Conservation (phyloP, 1,284 basidiomycete species). For the Trametes hirsuta region DNA sequence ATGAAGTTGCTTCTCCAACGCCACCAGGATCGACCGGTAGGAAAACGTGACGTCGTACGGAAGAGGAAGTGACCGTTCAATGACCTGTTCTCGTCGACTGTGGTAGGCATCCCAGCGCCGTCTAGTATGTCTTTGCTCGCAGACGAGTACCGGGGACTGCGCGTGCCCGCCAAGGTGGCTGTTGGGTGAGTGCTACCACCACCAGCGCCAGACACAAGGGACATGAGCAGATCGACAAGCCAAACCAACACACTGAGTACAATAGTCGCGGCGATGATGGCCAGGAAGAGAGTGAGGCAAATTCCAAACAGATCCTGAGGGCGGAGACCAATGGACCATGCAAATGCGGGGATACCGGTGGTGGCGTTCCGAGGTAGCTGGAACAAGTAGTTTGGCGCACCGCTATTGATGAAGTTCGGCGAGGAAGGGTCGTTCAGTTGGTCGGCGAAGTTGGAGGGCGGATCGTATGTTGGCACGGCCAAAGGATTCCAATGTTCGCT, state of each 20-base stretch:
- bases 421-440: constrained; percentile 75
- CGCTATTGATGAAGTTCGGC: constrained; percentile 77
- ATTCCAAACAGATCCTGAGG: constrained; percentile 86
- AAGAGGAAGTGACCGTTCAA: constrained; percentile 49
- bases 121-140: constrained; percentile 58
- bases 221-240: constrained; percentile 64
- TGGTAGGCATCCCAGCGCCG: constrained; percentile 28
- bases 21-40: constrained; percentile 50
- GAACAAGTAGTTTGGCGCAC: constrained; percentile 73
- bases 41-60: constrained; percentile 35
- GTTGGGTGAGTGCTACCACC: constrained; percentile 32
- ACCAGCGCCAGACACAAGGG: constrained; percentile 39
- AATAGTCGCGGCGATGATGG: constrained; percentile 75
- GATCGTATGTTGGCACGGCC: constrained; percentile 58
- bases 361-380: constrained; percentile 64
- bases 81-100: constrained; percentile 59
- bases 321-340: constrained; percentile 78
- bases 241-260: constrained; percentile 74
- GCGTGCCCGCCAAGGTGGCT: constrained; percentile 42
- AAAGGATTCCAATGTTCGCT: constrained; percentile 71
- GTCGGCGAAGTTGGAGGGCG: constrained; percentile 66
- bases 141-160: constrained; percentile 57
- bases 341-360: constrained; percentile 78
- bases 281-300: constrained; percentile 83
- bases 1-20: constrained; percentile 62